Percentiles rank a stretch among this genome's conserved stretches.
These are phyloP conservation scores for Sporisorium graminicola DNA, from an alignment of 1,284 basidiomycete species.

Conservation along the genomic window DNA sequence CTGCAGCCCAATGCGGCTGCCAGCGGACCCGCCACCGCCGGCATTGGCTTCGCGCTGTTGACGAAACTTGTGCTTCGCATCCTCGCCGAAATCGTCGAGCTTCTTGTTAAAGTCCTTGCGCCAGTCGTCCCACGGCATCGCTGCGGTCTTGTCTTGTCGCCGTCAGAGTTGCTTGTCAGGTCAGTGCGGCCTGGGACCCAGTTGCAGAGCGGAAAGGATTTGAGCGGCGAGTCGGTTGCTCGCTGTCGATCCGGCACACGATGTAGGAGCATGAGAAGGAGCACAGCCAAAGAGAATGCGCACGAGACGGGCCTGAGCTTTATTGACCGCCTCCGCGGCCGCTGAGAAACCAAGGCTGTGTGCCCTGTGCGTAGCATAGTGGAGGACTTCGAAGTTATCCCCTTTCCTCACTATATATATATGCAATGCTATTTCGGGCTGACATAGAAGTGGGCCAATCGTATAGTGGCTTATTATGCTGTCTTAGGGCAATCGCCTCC, in stretches of 20 bases:
- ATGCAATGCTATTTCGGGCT: background rate
- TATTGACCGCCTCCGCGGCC: background rate
- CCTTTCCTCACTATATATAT: too few species aligned
- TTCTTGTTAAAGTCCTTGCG: slow-evolving; percentile 55
- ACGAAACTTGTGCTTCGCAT: slow-evolving; percentile 43
- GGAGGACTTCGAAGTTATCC: too few species aligned
- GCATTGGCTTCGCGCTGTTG: slow-evolving; percentile 48
- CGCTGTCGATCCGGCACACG: background rate
- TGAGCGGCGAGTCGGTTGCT: too few species aligned
- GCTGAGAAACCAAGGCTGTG: slow-evolving; percentile 18
- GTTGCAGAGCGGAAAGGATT: too few species aligned
- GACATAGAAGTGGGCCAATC: slow-evolving; percentile 35
- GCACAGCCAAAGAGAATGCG: background rate
- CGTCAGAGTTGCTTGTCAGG: too few species aligned
- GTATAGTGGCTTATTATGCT: slow-evolving; percentile 60
- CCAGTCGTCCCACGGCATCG: slow-evolving; percentile 46
- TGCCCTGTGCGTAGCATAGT: slow-evolving; percentile 12
- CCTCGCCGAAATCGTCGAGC: slow-evolving; percentile 52
- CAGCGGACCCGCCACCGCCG: slow-evolving; percentile 13
- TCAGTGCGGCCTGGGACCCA: too few species aligned
- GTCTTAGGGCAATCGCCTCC: slow-evolving; percentile 42
- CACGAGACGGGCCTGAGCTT: background rate
- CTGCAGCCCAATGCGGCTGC: slow-evolving; percentile 26
- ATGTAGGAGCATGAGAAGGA: background rate
- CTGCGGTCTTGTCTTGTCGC: too few species aligned